A percentile compares a stretch with the other conserved stretches of the same genome.
Evolutionary conservation across 345 rosid species (phyloP).

Genomic region (Pelargonium nanum): DNA sequence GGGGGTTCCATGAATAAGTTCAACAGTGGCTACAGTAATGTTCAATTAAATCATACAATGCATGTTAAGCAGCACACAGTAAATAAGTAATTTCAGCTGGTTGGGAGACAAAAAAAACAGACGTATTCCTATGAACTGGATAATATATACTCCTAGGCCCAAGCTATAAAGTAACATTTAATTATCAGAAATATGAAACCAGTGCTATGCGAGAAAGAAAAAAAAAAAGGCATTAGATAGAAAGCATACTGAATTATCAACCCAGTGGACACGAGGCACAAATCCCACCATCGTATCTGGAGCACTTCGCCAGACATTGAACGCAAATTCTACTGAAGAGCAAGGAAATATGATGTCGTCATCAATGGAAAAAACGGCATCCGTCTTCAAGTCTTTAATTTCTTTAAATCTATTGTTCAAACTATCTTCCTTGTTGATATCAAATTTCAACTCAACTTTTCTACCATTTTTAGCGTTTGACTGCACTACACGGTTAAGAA

Average conservation of each 20-base stretch:
- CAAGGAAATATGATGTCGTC: constrained; percentile 92
- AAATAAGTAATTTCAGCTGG: too few relatives aligned
- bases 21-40: too few relatives aligned
- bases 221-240: not conserved
- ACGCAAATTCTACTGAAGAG: constrained; percentile 73
- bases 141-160: too few relatives aligned
- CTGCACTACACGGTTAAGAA: constrained; percentile 31
- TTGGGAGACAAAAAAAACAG: not conserved
- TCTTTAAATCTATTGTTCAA: constrained; percentile 91
- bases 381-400: constrained; percentile 58
- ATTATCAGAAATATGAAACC: not conserved
- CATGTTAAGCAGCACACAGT: too few relatives aligned
- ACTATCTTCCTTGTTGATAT: constrained; percentile 77
- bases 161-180: not conserved
- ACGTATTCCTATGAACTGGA: not conserved
- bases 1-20: too few relatives aligned
- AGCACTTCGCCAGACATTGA: constrained; percentile 85
- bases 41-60: too few relatives aligned
- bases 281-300: constrained; percentile 84
- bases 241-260: constrained; percentile 43
- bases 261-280: constrained; percentile 81
- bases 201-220: constrained; percentile 1
- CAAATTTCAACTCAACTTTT: constrained; percentile 51
- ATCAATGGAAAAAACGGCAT: constrained; percentile 85
- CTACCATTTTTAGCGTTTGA: constrained; percentile 37